Evolutionary conservation across 1,139 yeast species (phyloP), one percentile per base, ranked within the genome.

Genomic region (Debaryomyces sp.): DNA sequence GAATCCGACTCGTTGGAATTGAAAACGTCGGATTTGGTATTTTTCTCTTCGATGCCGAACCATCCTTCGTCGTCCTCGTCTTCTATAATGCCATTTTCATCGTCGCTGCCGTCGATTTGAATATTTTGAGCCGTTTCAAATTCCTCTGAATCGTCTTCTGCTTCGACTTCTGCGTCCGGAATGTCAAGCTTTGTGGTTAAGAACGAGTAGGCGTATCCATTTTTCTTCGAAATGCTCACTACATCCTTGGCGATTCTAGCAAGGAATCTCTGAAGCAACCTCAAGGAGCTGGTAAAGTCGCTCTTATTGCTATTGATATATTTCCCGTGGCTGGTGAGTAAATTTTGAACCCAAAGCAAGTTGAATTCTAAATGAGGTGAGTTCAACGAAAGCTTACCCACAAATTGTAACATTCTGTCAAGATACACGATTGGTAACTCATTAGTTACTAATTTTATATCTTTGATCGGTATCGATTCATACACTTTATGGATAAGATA

Each of bases 361-460:
- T 86, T 84, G 70, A 84, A 91, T 68, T 95, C 98, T 35, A 92
- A 67, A 64, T 94, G 99, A 22, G 84, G 90, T 9, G 92, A 85
- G n/a, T 85, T 87, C 33, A 62, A 53, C 29, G 61, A 58, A 47
- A 82, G 74, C 30, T 81, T 80, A 1, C 96, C 95, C 55, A 95
- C 78, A 57, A 90, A 91, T 40, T 77, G 71, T 47, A 94, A 67
- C 41, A 94, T 62, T 50, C 86, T 79, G 41, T 84, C 79, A 37
- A 91, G 78, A 60, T 95, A 94, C 1, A 91, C 87, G 1, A 73
- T 75, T 0, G 99, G 99, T 33, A 94, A 64, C 47, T 82, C 89
- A 34, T 75, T 69, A 21, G 86, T 73, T 17, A 91, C 81, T 49
- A 94, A 67, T 29, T 78, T 73, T 40, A 94, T 81, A 60, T 92